Evolutionary conservation across 495 filamentous ascomycete genomes (phyloP).

Genomic region (Lineolata rhizophorae): DNA sequence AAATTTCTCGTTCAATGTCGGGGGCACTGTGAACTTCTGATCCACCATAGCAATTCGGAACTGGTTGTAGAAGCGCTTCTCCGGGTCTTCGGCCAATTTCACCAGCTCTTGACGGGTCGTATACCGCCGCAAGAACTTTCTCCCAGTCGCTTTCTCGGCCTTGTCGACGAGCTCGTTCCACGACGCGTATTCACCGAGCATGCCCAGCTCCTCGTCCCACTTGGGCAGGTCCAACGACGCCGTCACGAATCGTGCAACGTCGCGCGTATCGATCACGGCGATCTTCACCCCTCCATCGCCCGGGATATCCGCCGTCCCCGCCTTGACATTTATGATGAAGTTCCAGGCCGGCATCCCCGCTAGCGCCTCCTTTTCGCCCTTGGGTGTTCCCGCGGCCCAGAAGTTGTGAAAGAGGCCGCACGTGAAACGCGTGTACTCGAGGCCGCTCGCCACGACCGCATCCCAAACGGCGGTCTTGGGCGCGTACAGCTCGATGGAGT

Average conservation of each 20-base stretch:
- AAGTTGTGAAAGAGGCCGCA: slow-evolving; percentile 9
- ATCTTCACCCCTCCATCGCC: slow-evolving; percentile 4
- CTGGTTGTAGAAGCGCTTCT: slow-evolving; percentile 11
- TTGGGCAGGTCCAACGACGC: slow-evolving; percentile 5
- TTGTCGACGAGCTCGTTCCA: slow-evolving; percentile 6
- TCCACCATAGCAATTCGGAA: slow-evolving; percentile 3
- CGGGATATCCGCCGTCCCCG: slow-evolving; percentile 9
- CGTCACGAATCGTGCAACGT: slow-evolving; percentile 8
- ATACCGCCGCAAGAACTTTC: slow-evolving; percentile 6
- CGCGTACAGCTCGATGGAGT: slow-evolving; percentile 7
- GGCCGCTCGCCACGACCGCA: slow-evolving; percentile 2
- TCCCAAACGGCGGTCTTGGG: slow-evolving; percentile 8
- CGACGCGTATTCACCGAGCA: slow-evolving; percentile 7
- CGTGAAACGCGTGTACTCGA: slow-evolving; percentile 8
- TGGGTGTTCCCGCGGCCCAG: slow-evolving; percentile 7
- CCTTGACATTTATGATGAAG: slow-evolving; percentile 9
- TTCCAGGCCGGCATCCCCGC: slow-evolving; percentile 10
- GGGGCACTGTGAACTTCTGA: slow-evolving; percentile 4
- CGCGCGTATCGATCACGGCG: slow-evolving; percentile 9
- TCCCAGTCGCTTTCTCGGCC: slow-evolving; percentile 8
- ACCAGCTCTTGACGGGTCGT: slow-evolving; percentile 5
- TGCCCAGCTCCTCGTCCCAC: slow-evolving; percentile 7
- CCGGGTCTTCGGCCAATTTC: slow-evolving; percentile 2
- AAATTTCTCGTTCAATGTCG: slow-evolving; percentile 5
- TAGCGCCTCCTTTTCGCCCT: slow-evolving; percentile 10